These are phyloP conservation scores for Coemansia nantahalensis DNA, from an alignment of 192 early-diverging fungal genomes.

Conservation along the genomic window DNA sequence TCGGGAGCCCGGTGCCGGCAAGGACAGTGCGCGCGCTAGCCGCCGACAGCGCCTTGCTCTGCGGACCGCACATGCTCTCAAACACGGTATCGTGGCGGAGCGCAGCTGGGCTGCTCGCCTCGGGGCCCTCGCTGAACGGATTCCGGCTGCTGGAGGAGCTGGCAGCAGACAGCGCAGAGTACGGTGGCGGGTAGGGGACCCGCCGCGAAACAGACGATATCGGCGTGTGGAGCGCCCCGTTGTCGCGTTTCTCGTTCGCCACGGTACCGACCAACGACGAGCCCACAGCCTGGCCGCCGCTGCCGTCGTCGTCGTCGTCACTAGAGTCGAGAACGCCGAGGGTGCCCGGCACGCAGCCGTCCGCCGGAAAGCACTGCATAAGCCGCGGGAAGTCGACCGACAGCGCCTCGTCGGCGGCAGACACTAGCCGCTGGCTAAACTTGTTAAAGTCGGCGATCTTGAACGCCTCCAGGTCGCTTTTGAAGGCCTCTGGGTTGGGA, in stretches of 20 bases:
- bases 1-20: conserved; percentile 64
- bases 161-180: conserved; percentile 41
- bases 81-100: conserved; percentile 36
- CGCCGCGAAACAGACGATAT: background rate
- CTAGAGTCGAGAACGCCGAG: conserved; percentile 14
- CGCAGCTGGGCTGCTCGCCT: conserved; percentile 56
- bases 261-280: background rate
- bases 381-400: conserved; percentile 69
- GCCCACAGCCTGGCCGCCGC: too few relatives aligned
- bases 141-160: conserved; percentile 54
- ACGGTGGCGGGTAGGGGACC: conserved; percentile 35
- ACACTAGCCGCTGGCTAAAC: conserved; percentile 66
- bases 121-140: conserved; percentile 62
- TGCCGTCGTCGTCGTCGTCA: background rate
- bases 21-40: conserved; percentile 36
- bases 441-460: conserved; percentile 82
- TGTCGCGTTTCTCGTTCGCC: conserved; percentile 15
- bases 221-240: conserved; percentile 8
- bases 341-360: conserved; percentile 31
- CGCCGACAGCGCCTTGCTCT: conserved; percentile 26
- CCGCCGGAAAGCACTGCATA: conserved; percentile 71
- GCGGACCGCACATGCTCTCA: conserved; percentile 33
- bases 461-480: conserved; percentile 63
- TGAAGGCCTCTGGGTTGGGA: conserved; percentile 72
- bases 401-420: conserved; percentile 70